Evolutionary conservation across 179 eudicot genomes (phyloP), one percentile per base, ranked within the genome.

Genomic region (Gypsophila paniculata): DNA sequence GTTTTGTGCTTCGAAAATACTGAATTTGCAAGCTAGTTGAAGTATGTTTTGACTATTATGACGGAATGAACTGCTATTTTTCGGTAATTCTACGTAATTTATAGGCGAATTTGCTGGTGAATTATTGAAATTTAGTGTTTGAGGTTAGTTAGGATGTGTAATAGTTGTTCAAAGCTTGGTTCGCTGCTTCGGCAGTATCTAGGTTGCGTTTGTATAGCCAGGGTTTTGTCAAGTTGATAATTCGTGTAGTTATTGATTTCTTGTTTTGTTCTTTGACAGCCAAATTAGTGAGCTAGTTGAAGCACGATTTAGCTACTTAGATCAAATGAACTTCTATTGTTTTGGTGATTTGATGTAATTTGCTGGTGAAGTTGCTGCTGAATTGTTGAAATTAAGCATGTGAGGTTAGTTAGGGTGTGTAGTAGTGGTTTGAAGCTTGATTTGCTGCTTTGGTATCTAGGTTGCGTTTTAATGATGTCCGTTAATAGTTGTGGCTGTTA

Each of bases 271-370:
- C 21, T 25, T 12, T 39, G 39, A 6, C 5, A 18, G 11, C 26
- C n/a, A 48, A 42, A 64, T 36, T 36, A 64, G 51, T 39, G 51
- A 64, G 15, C 8, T 18, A 36, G 51, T 8, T 42, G 46, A 42
- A 36, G 68, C 49, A 64, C 18, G 68, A 64, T n/a, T 64, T 38
- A n/a, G 68, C 49, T 29, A 32, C 17, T 29, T n/a, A 29, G 68
- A 26, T 25, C 36, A 2, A 22, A 12, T 23, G 34, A 59, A 4
- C 63, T 23, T 59, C 36, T 23, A 26, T 59, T 59, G 59, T 17
- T 38, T 0, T 38, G 26, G 14, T 64, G 19, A n/a, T 17, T 32
- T 62, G 8, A 18, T 10, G 17, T 64, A 42, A 8, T 12, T 64
- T 38, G 22, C 26, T 8, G 25, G 17, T 42, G 46, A 42, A 2